A percentile compares a stretch with the other conserved stretches of the same genome.
Evolutionary conservation across 352 stramenopile species (phyloP).

Genomic region (Globisporangium cylindrosporum): DNA sequence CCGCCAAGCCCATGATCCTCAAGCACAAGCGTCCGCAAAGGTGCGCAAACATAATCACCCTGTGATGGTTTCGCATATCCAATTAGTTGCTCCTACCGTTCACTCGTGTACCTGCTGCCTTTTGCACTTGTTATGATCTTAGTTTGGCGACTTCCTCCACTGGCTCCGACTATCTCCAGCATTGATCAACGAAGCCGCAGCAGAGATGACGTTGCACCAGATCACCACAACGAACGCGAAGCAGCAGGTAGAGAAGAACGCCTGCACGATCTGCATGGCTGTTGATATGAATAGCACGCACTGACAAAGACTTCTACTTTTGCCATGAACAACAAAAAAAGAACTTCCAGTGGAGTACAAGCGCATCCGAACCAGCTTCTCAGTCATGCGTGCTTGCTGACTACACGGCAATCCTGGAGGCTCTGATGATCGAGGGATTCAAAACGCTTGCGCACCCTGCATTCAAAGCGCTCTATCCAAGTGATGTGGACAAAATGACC

Average conservation of each 20-base stretch:
- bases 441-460: conserved; percentile 20
- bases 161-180: conserved; percentile 5
- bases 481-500: conserved; percentile 7
- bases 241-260: neutral
- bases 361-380: neutral
- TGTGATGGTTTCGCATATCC: neutral
- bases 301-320: conserved; percentile 1
- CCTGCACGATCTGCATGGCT: neutral
- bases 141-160: conserved; percentile 3
- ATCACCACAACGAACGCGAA: neutral
- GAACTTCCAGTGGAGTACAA: neutral
- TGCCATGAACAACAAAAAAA: neutral
- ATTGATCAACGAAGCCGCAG: neutral
- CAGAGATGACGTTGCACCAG: neutral
- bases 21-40: neutral
- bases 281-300: neutral
- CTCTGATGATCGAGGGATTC: conserved; percentile 14
- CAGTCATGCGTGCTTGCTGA: neutral
- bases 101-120: neutral
- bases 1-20: neutral
- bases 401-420: conserved; percentile 11
- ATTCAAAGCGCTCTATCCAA: conserved; percentile 23
- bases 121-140: neutral
- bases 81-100: neutral
- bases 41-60: neutral